Evolutionary conservation across 345 rosid genomes (phyloP).

Genomic region (Citrus hindsii): DNA sequence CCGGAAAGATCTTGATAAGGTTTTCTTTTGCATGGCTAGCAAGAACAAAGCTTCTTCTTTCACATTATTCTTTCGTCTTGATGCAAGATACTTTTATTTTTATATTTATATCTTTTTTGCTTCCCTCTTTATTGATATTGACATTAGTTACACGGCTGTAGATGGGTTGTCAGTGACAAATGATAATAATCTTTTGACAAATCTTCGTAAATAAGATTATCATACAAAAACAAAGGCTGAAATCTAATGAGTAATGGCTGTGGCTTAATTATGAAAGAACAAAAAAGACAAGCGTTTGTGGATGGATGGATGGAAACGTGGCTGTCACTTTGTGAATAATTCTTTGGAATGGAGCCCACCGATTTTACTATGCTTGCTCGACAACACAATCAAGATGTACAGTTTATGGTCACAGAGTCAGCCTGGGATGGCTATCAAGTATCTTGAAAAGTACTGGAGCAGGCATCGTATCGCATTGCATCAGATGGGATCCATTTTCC

Average conservation of each 20-base stretch:
- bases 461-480: not conserved
- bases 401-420: not conserved
- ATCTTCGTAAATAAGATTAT: no score
- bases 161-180: not conserved
- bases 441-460: constrained; percentile 7
- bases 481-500: not conserved
- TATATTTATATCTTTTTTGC: no score
- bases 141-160: no score
- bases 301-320: not conserved
- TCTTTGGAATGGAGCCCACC: constrained; percentile 23
- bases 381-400: not conserved
- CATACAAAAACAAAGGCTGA: no score
- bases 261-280: no score
- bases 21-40: constrained; percentile 10
- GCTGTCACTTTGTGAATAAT: not conserved
- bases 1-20: constrained; percentile 17
- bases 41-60: not conserved
- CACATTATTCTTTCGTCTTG: not conserved
- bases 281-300: no score
- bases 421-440: constrained; percentile 15
- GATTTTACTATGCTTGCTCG: not conserved
- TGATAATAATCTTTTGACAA: not conserved
- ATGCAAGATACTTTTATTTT: not conserved
- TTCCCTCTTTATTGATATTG: no score
- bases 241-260: no score